These are phyloP conservation scores for Parasitella parasitica DNA, from an alignment of 371 early-diverging fungal species.

Conservation along the genomic window DNA sequence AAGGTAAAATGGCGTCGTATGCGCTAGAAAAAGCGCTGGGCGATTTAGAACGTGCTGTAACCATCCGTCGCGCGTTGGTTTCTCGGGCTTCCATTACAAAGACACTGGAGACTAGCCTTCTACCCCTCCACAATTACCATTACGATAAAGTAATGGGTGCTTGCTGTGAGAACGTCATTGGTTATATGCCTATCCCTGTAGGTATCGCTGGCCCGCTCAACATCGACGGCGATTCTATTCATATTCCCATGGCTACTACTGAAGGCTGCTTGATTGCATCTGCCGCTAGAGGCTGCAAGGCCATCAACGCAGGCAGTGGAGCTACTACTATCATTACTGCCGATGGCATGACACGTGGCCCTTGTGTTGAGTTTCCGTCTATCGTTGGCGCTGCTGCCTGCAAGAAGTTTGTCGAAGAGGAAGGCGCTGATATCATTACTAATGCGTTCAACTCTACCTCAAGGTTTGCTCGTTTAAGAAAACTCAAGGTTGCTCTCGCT, in stretches of 20 bases:
- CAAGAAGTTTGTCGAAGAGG: constrained; percentile 76
- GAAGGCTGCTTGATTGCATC: constrained; percentile 95
- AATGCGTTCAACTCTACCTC: constrained; percentile 86
- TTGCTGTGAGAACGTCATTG: constrained; percentile 97
- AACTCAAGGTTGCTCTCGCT: constrained; percentile 83
- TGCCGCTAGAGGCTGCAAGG: constrained; percentile 93
- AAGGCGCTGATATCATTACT: constrained; percentile 67
- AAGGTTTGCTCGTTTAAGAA: constrained; percentile 82
- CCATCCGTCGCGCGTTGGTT: constrained; percentile 75
- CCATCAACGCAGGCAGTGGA: constrained; percentile 88
- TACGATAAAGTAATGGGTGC: constrained; percentile 88
- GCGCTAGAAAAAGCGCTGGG: constrained; percentile 82
- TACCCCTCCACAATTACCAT: constrained; percentile 85
- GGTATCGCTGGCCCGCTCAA: constrained; percentile 87
- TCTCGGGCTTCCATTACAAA: constrained; percentile 66
- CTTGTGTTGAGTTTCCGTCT: constrained; percentile 82
- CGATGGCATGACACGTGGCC: constrained; percentile 95
- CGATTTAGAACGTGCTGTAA: constrained; percentile 81
- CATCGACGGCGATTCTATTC: constrained; percentile 76
- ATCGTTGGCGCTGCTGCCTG: constrained; percentile 68
- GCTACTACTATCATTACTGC: constrained; percentile 80
- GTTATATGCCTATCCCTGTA: constrained; percentile 91
- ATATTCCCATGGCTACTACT: constrained; percentile 96
- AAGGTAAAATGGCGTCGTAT: constrained; percentile 78
- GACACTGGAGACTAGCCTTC: constrained; percentile 58